Evolutionary conservation across 768 basidiomycete species (phyloP), one percentile per base, ranked within the genome.

Genomic region (Clavulina sp.): DNA sequence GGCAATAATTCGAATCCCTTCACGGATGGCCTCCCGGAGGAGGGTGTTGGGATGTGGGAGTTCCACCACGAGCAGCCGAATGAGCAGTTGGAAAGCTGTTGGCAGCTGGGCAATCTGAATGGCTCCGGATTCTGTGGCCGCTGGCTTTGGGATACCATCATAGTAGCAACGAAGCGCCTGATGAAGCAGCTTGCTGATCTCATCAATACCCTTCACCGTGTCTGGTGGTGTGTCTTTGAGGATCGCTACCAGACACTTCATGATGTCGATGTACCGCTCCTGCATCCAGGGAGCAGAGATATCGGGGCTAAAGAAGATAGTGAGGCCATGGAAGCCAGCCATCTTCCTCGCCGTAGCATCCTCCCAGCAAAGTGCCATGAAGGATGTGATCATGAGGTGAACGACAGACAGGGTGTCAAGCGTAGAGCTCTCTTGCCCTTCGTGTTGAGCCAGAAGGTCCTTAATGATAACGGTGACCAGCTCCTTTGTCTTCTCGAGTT

Each of bases 191-290:
- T 83, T 77, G 5, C 79, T 69, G 19, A 93, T 83, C 44, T 82
- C 77, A 30, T 80, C 75, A 26, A 87, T 76, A 57, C 91, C 79
- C 4, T 77, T 76, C 16, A 91, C 86, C 21, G 91, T 72, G 59
- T 96, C 92, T 56, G 77, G 75, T 0, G 93, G 91, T 59, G 95
- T 82, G 61, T 97, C 93, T 62, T 97, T 95, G 46, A 99, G 70
- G 55, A 92, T 81, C 60, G 89, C 87, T 29, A 96, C 70, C 24
- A 97, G 73, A 3, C 84, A 88, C 49, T 91, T 84, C 50, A 89
- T 76, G 55, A 95, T 77, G 57, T 97, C 93, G 29, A 85, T 73
- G 63, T 93, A 85, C 46, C 88, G 80, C 50, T 92, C 85, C 54
- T 75, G 73, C 50, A 88, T 73, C 84, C 91, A 89, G 57, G 74